Base-by-base conservation (phyloP, 2,329 filamentous ascomycete species). In the Samsoniella hepiali region DNA sequence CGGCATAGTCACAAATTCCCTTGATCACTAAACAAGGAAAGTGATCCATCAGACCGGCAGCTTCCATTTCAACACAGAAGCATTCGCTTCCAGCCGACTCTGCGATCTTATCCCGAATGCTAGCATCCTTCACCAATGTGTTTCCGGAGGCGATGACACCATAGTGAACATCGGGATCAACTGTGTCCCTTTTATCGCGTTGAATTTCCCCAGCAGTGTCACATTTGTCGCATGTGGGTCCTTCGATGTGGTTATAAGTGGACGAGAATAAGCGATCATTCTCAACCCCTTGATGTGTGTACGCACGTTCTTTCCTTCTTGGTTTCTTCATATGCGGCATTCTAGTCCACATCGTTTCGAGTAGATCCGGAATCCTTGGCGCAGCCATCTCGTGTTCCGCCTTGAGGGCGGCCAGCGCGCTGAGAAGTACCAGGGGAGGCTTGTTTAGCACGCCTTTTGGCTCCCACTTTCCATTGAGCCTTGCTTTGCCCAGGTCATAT, bases 31-130 rank as follows among this genome's bases (percentile, higher is more conserved):
- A 5, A 13, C 45, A 49, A 27, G 45, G 45, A 6, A 27, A 27
- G 22, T 6, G n/a, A 8, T 49, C 29, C 45, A 49, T 49, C 8
- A 49, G 22, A 3, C 42, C 42, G 2, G 15, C 42, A 7, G 42
- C 42, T 32, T 71, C 69, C 70, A 69, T 72, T 49, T 73, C 71
- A 31, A 73, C 61, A 22, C 69, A 71, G 1, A 68, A 44, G 15
- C 65, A 69, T 8, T 65, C 29, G 0, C 62, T 56, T 3, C 65
- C 64, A 1, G 65, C 45, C 0, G 32, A n/a, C 0, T n/a, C n/a
- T 1, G 45, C 50, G 1, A 69, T 22, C 0, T 54, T 8, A 36
- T 70, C 65, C 2, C 68, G 62, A 3, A 50, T 55, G 27, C 44
- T 11, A 0, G 17, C 63, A 47, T 71, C 55, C 5, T 69, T 69